Conservation (phyloP, 176 grass and related monocot species). For the Dactylis glomerata region DNA sequence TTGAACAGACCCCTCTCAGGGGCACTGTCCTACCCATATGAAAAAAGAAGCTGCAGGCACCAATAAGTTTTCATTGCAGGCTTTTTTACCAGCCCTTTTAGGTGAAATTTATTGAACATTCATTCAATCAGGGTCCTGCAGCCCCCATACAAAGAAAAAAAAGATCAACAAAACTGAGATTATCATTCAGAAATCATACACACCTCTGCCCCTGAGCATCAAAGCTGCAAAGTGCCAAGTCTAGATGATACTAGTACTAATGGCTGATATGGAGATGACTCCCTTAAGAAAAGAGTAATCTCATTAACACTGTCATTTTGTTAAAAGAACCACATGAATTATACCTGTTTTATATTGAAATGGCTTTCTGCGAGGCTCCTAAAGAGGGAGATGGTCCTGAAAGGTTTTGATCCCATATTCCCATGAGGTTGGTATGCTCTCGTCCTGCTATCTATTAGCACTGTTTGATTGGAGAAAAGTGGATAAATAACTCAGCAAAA, state of each 20-base stretch:
- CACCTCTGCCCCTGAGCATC: not conserved
- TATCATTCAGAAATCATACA: not conserved
- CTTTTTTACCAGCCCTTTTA: slow-evolving; percentile 36
- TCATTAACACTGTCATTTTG: not conserved
- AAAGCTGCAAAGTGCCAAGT: not conserved
- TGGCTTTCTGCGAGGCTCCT: not conserved
- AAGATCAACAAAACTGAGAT: not conserved
- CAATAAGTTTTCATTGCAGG: slow-evolving; percentile 45
- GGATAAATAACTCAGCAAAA: not conserved
- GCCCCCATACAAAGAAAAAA: not conserved
- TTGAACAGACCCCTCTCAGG: slow-evolving; percentile 20
- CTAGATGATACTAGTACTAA: too few relatives aligned
- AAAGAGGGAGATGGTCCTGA: not conserved
- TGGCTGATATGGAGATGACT: not conserved
- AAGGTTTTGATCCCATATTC: not conserved
- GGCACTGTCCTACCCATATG: slow-evolving; percentile 1
- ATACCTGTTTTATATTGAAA: not conserved
- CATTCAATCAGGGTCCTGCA: not conserved
- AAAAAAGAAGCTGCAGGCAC: slow-evolving; percentile 31
- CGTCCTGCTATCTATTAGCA: slow-evolving; percentile 6
- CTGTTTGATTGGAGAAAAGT: slow-evolving; percentile 6
- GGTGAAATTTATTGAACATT: slow-evolving; percentile 35
- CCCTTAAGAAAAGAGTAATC: not conserved
- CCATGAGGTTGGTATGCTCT: not conserved
- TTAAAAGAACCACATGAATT: not conserved